These are phyloP conservation scores for Rhazya stricta DNA, from an alignment of 257 asterid species.

Conservation along the genomic window DNA sequence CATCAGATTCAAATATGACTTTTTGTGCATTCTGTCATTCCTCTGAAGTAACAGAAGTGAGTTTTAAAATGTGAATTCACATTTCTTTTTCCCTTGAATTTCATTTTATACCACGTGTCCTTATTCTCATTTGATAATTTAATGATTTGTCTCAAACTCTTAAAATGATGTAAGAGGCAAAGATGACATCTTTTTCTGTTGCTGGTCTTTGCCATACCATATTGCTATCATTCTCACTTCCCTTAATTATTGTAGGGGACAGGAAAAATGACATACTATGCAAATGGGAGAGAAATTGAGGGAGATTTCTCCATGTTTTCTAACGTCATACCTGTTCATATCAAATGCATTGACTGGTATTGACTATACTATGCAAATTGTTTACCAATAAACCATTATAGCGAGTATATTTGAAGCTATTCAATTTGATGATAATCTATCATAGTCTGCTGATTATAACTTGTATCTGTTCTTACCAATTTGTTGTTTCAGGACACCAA, in stretches of 20 bases:
- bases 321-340: constrained; percentile 58
- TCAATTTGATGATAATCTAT: background rate
- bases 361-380: background rate
- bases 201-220: background rate
- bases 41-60: constrained; percentile 62
- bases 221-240: background rate
- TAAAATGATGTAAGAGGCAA: background rate
- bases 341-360: constrained; percentile 85
- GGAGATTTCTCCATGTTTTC: constrained; percentile 33
- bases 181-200: background rate
- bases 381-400: background rate
- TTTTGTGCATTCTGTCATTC: constrained; percentile 79
- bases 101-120: background rate
- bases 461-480: background rate
- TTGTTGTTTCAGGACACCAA: constrained; percentile 66
- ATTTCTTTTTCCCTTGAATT: background rate
- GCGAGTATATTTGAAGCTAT: background rate
- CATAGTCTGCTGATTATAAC: background rate
- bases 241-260: constrained; percentile 44
- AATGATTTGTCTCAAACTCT: background rate
- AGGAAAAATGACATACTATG: constrained; percentile 65
- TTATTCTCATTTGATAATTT: background rate
- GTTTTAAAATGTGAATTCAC: constrained; percentile 18
- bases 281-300: constrained; percentile 62
- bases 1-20: constrained; percentile 26